Conservation (phyloP, 2,329 filamentous ascomycete species). For the Colletotrichum aenigma region DNA sequence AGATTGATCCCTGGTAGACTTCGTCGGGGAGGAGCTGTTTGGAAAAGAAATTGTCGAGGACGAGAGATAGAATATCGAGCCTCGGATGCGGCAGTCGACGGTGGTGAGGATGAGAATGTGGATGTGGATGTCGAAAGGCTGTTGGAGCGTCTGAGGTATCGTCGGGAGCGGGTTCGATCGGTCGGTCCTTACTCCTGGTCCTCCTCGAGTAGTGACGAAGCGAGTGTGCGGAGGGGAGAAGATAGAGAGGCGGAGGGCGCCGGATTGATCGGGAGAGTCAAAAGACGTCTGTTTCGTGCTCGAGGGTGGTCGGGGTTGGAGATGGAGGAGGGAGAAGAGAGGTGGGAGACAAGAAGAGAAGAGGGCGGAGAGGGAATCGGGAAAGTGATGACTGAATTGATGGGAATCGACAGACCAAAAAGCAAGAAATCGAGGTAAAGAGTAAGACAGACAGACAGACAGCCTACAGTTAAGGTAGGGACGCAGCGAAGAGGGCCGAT, state of each 20-base stretch:
- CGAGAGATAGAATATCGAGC: not conserved
- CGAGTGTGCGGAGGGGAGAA: not conserved
- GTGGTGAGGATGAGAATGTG: not conserved
- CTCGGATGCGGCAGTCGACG: not conserved
- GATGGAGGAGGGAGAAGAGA: not conserved
- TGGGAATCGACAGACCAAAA: slow-evolving; percentile 12
- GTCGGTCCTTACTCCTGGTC: not conserved
- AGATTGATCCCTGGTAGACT: not conserved
- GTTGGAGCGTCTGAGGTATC: not conserved
- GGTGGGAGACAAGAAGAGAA: not conserved
- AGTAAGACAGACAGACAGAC: not conserved
- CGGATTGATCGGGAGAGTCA: not conserved
- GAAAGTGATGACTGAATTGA: slow-evolving; percentile 9
- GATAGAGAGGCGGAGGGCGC: not conserved
- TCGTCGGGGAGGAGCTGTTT: not conserved
- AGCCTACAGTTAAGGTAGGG: not conserved
- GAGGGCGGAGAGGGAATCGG: not conserved
- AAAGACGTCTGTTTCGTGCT: not conserved
- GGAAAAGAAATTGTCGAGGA: not conserved
- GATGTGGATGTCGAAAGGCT: not conserved
- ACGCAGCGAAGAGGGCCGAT: not conserved
- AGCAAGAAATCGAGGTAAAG: slow-evolving; percentile 14
- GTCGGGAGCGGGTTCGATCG: not conserved
- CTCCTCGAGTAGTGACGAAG: slow-evolving; percentile 4
- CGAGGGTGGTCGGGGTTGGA: not conserved